Base-by-base conservation (phyloP, 441 rosid species). In the Macaranga tanarius region DNA sequence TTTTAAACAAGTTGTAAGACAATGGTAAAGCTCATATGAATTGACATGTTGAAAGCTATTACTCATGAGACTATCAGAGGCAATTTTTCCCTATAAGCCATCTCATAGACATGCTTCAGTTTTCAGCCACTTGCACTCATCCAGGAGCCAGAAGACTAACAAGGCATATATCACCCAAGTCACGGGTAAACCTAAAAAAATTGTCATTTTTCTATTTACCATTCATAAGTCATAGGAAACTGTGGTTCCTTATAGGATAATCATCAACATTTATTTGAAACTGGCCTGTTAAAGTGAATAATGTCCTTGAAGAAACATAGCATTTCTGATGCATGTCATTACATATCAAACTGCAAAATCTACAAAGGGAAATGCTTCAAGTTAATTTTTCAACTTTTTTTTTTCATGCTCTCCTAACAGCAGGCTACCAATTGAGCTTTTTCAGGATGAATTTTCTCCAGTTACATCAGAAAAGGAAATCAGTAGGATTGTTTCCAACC, bases 191-290 rank as follows among this genome's bases (percentile, higher is more conserved):
- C 38, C 38, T 34, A 34, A 34, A 31, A 34, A 13, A 60, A 60
- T 11, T 71, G 68, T 11, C 17, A 54, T 40, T 52, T 40, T 72
- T 16, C 72, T 62, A 54, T 7, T 63, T 62, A 72, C 17, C 26
- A 50, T 38, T 16, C 48, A 22, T 10, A 72, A 62, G 20, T 34
- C 9, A 44, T 5, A 25, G 10, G 25, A 28, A 25, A 34, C 20
- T 23, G 42, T 42, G 50, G 22, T n/a, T 42, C 64, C 63, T 70
- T 17, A 26, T 26, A 28, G 15, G 25, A n/a, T 9, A 40, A 20
- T 15, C 56, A 59, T 26, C 56, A 19, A 58, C 55, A 70, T 45
- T 58, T 25, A 70, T 55, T 26, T 19, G 10, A 44, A 40, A 42
- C 16, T 48, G 16, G 54, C 13, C 16, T 19, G 45, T 26, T 5